Evolutionary conservation across 1,284 basidiomycete species (phyloP).

Genomic region (Heterobasidion occidentale): DNA sequence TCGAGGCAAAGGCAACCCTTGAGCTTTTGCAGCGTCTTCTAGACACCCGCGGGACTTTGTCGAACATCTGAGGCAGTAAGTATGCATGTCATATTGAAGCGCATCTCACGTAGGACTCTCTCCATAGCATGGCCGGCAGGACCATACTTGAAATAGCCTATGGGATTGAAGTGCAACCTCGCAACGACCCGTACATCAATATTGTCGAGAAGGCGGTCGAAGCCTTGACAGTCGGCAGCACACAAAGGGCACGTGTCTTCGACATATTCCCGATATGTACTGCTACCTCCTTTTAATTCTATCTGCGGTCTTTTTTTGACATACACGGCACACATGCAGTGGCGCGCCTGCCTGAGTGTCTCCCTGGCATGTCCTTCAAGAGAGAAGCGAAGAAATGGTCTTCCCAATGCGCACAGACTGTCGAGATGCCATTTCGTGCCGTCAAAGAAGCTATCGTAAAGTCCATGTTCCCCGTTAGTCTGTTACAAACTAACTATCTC

Average conservation of each 20-base stretch:
- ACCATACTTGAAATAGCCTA: conserved; percentile 18
- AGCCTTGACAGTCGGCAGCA: conserved; percentile 7
- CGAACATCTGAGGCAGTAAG: conserved; percentile 15
- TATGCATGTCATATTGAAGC: not conserved
- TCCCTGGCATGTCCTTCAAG: conserved; percentile 16
- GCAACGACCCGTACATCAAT: conserved; percentile 16
- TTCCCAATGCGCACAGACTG: conserved; percentile 4
- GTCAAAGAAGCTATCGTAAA: conserved; percentile 11
- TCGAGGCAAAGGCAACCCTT: conserved; percentile 13
- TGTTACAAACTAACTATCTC: not conserved
- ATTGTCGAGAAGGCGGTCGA: conserved; percentile 14
- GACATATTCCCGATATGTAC: conserved; percentile 11
- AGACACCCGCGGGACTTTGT: conserved; percentile 13
- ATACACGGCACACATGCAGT: conserved; percentile 7
- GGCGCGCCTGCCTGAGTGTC: conserved; percentile 12
- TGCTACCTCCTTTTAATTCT: not conserved
- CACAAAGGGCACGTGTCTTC: conserved; percentile 7
- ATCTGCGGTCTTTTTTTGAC: not conserved
- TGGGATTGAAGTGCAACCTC: conserved; percentile 14
- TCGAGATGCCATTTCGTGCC: conserved; percentile 7
- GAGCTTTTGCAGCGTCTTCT: conserved; percentile 14
- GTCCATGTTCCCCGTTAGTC: not conserved
- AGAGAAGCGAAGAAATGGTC: conserved; percentile 7
- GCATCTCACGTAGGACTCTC: not conserved
- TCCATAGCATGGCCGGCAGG: conserved; percentile 11